A percentile compares a stretch with the other conserved stretches of the same genome.
phyloP scores from a whole-genome alignment of 257 asterid genomes.

The Salvia rosmarinus region DNA sequence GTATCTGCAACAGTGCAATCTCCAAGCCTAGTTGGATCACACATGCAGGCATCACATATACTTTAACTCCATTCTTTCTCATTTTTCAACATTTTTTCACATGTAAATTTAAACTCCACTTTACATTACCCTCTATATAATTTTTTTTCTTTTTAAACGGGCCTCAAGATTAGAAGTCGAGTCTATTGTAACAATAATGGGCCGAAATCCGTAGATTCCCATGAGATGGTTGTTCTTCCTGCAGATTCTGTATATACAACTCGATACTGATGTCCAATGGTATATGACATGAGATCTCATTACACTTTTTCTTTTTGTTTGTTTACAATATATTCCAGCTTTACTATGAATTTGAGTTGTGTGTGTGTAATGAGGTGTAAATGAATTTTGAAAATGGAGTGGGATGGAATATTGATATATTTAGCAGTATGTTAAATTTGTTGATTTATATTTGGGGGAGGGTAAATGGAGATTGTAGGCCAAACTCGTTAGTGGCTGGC shows the following conservation, averaged over 20 bases:
- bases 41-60: slow-evolving; percentile 33
- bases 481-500: slow-evolving; percentile 31
- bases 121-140: neutral
- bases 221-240: slow-evolving; percentile 27
- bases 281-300: slow-evolving; percentile 21
- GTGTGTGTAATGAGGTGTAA: too few relatives aligned
- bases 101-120: slow-evolving; percentile 45
- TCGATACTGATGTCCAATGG: slow-evolving; percentile 28
- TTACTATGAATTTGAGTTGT: neutral
- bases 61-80: slow-evolving; percentile 51
- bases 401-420: too few relatives aligned
- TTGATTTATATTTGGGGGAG: neutral
- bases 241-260: slow-evolving; percentile 44
- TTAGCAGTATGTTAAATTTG: too few relatives aligned
- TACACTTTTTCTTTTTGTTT: neutral
- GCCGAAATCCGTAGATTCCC: slow-evolving; percentile 36
- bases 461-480: slow-evolving; percentile 8
- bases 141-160: slow-evolving; percentile 27
- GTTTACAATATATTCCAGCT: neutral
- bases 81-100: slow-evolving; percentile 41
- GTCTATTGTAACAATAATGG: slow-evolving; percentile 46
- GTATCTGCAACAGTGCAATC: slow-evolving; percentile 74
- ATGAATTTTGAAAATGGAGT: too few relatives aligned
- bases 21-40: slow-evolving; percentile 55
- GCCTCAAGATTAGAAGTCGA: slow-evolving; percentile 37